Percentiles rank a stretch among this genome's conserved stretches.
Conservation (phyloP, 352 stramenopile genomes). For the Globisporangium nodosum region DNA sequence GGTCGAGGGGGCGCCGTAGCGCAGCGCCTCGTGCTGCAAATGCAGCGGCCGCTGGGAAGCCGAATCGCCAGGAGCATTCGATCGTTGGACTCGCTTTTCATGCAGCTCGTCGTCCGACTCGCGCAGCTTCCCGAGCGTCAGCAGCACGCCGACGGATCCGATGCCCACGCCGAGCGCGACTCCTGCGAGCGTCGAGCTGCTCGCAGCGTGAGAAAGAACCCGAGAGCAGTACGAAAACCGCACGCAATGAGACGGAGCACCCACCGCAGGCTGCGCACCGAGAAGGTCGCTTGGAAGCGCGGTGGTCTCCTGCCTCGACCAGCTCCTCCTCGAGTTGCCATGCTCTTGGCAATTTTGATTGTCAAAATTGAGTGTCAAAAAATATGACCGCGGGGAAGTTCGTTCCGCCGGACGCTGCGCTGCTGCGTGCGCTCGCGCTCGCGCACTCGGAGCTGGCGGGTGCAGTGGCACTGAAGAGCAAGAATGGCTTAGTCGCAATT, state of each 20-base stretch:
- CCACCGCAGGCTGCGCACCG: slow-evolving; percentile 10
- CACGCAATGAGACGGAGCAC: not conserved
- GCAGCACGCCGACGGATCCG: slow-evolving; percentile 35
- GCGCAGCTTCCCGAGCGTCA: slow-evolving; percentile 28
- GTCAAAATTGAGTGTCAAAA: not conserved
- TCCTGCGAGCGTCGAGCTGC: slow-evolving; percentile 32
- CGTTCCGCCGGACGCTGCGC: slow-evolving; percentile 26
- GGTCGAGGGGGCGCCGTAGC: slow-evolving; percentile 62
- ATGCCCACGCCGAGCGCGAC: slow-evolving; percentile 50
- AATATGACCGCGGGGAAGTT: slow-evolving; percentile 35
- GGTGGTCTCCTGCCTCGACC: not conserved
- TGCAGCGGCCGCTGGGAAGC: slow-evolving; percentile 5
- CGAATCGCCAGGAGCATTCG: not conserved
- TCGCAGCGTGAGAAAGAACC: not conserved
- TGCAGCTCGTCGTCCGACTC: slow-evolving; percentile 13
- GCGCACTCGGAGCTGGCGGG: slow-evolving; percentile 14
- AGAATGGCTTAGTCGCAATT: not conserved
- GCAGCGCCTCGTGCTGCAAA: slow-evolving; percentile 56
- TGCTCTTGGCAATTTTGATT: not conserved
- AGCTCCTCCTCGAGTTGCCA: not conserved
- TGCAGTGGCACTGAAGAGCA: not conserved
- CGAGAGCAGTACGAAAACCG: too few species aligned
- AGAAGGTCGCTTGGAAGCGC: slow-evolving; percentile 11
- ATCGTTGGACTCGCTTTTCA: not conserved
- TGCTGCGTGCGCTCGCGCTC: slow-evolving; percentile 14